Conservation (phyloP, 2,329 filamentous ascomycete species). For the Cercospora zeae-maydis region DNA sequence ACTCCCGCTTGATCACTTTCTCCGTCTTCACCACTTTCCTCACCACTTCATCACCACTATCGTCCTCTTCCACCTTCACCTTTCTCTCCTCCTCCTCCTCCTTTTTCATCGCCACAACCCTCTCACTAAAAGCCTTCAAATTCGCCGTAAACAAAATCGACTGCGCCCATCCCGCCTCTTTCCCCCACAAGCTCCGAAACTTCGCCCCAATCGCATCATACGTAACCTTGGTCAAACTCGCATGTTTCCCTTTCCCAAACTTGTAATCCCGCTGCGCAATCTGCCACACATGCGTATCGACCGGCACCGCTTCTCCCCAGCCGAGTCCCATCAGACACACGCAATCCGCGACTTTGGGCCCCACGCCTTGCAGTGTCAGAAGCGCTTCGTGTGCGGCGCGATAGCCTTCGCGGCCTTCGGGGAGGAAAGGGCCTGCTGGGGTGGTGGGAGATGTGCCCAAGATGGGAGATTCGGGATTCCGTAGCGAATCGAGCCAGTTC, state of each 20-base stretch:
- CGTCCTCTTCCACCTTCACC: constrained; percentile 32
- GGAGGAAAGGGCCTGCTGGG: constrained; percentile 49
- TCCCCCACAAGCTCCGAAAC: constrained; percentile 85
- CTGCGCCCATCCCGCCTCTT: constrained; percentile 95
- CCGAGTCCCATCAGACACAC: constrained; percentile 94
- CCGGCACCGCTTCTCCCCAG: constrained; percentile 91
- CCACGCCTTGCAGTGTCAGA: constrained; percentile 77
- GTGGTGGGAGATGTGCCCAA: constrained; percentile 48
- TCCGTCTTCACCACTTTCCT: constrained; percentile 33
- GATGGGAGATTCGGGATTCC: constrained; percentile 70
- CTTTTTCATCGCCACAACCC: constrained; percentile 49
- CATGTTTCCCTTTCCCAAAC: constrained; percentile 77
- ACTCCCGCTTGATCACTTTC: constrained; percentile 40
- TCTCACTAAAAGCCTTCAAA: constrained; percentile 75
- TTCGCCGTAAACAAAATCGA: constrained; percentile 95
- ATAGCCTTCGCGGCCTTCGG: constrained; percentile 62
- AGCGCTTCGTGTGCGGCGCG: constrained; percentile 75
- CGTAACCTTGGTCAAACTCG: constrained; percentile 80
- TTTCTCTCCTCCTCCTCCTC: constrained; percentile 39
- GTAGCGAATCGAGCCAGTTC: constrained; percentile 72
- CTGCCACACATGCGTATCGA: constrained; percentile 98
- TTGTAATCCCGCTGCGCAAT: constrained; percentile 95
- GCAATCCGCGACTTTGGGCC: constrained; percentile 95
- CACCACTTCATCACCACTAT: constrained; percentile 26
- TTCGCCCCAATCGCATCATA: constrained; percentile 89